Evolutionary conservation across 2,329 filamentous ascomycete species (phyloP).

Genomic region (Neurospora sp.): DNA sequence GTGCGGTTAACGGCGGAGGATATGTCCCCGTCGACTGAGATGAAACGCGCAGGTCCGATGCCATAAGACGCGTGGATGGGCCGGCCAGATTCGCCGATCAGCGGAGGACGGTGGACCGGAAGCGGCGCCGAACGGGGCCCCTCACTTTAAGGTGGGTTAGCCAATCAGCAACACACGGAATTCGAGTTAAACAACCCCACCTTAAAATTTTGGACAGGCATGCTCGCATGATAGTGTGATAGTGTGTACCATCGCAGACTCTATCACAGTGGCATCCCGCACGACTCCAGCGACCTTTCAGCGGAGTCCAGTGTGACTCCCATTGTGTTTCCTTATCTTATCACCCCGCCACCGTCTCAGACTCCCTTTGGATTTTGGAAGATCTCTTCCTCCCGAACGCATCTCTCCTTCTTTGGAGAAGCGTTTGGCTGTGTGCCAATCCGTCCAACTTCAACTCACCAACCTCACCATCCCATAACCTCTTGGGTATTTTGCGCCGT

Average conservation of each 20-base stretch:
- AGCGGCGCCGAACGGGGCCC: background rate
- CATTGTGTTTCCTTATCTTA: background rate
- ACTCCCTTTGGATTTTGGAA: background rate
- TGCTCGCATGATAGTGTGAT: background rate
- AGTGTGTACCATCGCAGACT: background rate
- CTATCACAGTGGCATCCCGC: background rate
- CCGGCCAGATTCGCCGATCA: background rate
- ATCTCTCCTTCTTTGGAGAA: background rate
- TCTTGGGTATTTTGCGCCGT: slow-evolving; percentile 2
- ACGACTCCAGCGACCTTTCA: background rate
- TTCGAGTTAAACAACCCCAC: background rate
- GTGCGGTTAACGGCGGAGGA: background rate
- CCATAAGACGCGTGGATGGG: background rate
- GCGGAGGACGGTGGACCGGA: background rate
- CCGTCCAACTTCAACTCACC: background rate
- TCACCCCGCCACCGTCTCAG: background rate
- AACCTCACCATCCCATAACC: background rate
- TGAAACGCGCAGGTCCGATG: background rate
- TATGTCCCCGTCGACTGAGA: background rate
- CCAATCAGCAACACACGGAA: background rate
- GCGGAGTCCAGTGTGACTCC: background rate
- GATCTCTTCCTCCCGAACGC: background rate
- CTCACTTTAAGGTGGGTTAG: background rate
- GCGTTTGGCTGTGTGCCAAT: slow-evolving; percentile 13
- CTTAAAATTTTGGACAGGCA: background rate